These are phyloP conservation scores for Sordariomycetes sp. DNA, from an alignment of 2,329 filamentous ascomycete genomes.

Conservation along the genomic window DNA sequence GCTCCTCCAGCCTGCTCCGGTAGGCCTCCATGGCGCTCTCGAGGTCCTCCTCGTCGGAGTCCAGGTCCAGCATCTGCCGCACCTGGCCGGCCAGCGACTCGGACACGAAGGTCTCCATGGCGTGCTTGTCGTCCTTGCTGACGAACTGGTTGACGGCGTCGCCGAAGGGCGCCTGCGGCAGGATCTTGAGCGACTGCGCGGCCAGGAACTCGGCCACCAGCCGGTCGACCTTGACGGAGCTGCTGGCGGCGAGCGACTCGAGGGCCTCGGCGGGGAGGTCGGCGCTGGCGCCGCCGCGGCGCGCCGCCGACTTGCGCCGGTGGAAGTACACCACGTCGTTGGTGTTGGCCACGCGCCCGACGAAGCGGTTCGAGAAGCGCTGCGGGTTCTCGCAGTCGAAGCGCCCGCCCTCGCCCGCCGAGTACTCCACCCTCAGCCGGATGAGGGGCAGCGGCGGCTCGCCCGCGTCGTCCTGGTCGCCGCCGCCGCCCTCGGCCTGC, in stretches of 20 bases:
- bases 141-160: conserved; percentile 91
- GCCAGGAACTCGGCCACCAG: conserved; percentile 80
- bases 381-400: conserved; percentile 95
- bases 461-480: conserved; percentile 23
- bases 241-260: conserved; percentile 34
- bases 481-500: conserved; percentile 62
- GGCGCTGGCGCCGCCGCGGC: conserved; percentile 37
- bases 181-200: conserved; percentile 80
- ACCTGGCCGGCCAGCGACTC: conserved; percentile 63
- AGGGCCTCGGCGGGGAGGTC: conserved; percentile 52
- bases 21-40: conserved; percentile 64
- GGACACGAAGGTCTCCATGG: conserved; percentile 71
- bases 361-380: conserved; percentile 86
- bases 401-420: conserved; percentile 69
- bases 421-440: conserved; percentile 82
- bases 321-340: conserved; percentile 93
- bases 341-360: conserved; percentile 82
- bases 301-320: conserved; percentile 62
- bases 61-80: conserved; percentile 55
- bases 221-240: conserved; percentile 68
- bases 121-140: conserved; percentile 88
- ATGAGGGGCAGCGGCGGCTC: conserved; percentile 70
- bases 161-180: conserved; percentile 85
- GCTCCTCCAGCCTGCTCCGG: conserved; percentile 57
- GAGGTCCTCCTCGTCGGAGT: conserved; percentile 56